Conservation (phyloP, 768 basidiomycete genomes). For the Macrolepiota albuminosa region DNA sequence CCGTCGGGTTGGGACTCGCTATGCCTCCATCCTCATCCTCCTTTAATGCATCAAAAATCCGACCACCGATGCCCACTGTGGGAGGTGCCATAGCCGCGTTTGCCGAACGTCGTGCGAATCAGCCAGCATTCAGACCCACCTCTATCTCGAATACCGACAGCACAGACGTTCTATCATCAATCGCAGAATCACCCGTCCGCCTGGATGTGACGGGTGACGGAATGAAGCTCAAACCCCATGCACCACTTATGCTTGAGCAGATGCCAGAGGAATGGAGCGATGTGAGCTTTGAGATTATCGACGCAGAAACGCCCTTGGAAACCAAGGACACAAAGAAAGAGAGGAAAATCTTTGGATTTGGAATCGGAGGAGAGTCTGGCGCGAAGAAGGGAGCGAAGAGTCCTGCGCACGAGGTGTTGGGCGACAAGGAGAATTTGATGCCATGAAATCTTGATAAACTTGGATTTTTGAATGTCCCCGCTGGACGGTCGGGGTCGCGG, state of each 20-base stretch:
- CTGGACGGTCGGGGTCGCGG: background rate
- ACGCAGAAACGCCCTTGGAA: conserved; percentile 4
- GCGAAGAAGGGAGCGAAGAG: conserved; percentile 17
- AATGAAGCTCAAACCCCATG: conserved; percentile 25
- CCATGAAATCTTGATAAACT: conserved; percentile 12
- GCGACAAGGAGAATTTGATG: conserved; percentile 48
- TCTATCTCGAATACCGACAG: conserved; percentile 1
- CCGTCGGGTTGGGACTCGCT: conserved; percentile 50
- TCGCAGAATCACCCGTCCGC: conserved; percentile 46
- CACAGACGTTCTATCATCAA: conserved; percentile 1
- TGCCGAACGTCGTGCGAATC: conserved; percentile 37
- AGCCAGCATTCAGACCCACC: conserved; percentile 17
- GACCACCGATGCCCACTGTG: conserved; percentile 43
- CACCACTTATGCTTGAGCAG: conserved; percentile 53
- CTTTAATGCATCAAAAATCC: conserved; percentile 34
- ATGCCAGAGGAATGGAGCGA: conserved; percentile 50
- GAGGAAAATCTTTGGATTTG: conserved; percentile 10
- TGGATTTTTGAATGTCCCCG: background rate
- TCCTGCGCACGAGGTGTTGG: conserved; percentile 35
- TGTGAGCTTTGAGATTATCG: conserved; percentile 48
- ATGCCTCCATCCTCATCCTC: conserved; percentile 14
- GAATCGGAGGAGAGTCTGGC: conserved; percentile 1
- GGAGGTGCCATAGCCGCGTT: conserved; percentile 49
- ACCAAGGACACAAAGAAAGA: conserved; percentile 7
- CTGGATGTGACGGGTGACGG: conserved; percentile 27